These are phyloP conservation scores for Paraleonurus japonicus DNA, from an alignment of 257 asterid species.

Conservation along the genomic window DNA sequence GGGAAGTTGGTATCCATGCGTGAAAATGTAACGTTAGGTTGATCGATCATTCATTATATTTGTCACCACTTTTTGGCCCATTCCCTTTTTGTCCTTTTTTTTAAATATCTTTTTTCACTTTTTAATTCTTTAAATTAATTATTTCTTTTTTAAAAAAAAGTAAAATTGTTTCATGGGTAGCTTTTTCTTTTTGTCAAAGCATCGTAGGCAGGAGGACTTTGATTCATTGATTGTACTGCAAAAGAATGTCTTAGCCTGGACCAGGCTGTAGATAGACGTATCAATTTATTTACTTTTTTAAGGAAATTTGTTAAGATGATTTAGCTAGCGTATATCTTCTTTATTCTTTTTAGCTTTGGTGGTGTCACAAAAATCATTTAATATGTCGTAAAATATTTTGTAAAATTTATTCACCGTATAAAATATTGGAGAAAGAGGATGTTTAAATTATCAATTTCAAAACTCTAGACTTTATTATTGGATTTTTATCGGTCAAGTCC, in stretches of 20 bases:
- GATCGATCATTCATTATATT: slow-evolving; percentile 13
- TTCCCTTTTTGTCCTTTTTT: slow-evolving; percentile 27
- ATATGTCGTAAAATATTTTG: too few species aligned
- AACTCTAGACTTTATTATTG: too few species aligned
- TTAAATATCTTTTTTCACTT: background rate
- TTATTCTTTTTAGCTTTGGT: background rate
- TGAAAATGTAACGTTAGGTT: slow-evolving; percentile 23
- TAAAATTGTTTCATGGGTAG: background rate
- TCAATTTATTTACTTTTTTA: background rate
- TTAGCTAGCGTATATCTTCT: background rate
- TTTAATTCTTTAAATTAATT: background rate
- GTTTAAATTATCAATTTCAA: too few species aligned
- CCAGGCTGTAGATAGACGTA: background rate
- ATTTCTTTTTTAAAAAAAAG: background rate
- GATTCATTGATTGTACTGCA: background rate
- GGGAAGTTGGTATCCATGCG: slow-evolving; percentile 39
- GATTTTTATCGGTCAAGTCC: too few species aligned
- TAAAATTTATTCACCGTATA: too few species aligned
- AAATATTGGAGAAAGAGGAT: too few species aligned
- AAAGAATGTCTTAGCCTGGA: background rate
- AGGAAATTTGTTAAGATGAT: background rate
- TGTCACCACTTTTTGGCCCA: slow-evolving; percentile 35
- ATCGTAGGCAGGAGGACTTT: background rate
- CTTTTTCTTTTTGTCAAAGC: slow-evolving; percentile 34
- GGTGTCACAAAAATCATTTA: background rate